Evolutionary conservation across 2,329 filamentous ascomycete species (phyloP).

Genomic region (Zymoseptoria pseudotritici): DNA sequence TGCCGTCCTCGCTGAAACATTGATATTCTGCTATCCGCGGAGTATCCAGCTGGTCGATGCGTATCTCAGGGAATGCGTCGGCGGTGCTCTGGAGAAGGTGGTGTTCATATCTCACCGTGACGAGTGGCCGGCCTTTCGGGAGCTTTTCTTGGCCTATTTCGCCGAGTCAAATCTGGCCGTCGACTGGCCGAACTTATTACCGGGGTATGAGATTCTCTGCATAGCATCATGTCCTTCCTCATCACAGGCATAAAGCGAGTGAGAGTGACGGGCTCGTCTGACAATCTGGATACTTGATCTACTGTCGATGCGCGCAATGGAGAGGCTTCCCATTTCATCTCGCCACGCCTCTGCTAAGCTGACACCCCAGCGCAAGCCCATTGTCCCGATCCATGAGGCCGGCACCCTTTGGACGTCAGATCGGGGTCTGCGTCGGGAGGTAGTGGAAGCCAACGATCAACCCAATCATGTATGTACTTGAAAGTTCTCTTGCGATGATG

Average conservation of each 20-base stretch:
- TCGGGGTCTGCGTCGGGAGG: not conserved
- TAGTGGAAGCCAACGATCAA: not conserved
- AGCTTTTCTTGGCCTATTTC: conserved; percentile 8
- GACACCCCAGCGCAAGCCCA: not conserved
- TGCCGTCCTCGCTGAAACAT: conserved; percentile 36
- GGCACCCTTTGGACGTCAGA: not conserved
- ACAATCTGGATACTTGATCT: not conserved
- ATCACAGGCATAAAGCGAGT: not conserved
- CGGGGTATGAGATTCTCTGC: conserved; percentile 17
- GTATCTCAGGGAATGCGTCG: conserved; percentile 36
- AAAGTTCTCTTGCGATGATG: not conserved
- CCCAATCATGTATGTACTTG: not conserved
- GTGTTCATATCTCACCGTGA: conserved; percentile 38
- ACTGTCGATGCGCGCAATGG: not conserved
- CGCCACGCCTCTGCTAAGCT: not conserved
- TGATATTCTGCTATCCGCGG: conserved; percentile 50
- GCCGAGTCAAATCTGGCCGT: not conserved
- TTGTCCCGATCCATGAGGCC: not conserved
- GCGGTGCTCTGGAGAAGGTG: conserved; percentile 28
- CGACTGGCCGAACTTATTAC: conserved; percentile 1
- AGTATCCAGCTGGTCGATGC: conserved; percentile 38
- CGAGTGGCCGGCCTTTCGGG: conserved; percentile 33
- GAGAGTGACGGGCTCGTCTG: not conserved
- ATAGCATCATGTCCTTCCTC: conserved; percentile 8
- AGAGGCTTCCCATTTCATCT: not conserved